Base-by-base conservation (phyloP, 352 stramenopile genomes). In the Pythium aquatile region DNA sequence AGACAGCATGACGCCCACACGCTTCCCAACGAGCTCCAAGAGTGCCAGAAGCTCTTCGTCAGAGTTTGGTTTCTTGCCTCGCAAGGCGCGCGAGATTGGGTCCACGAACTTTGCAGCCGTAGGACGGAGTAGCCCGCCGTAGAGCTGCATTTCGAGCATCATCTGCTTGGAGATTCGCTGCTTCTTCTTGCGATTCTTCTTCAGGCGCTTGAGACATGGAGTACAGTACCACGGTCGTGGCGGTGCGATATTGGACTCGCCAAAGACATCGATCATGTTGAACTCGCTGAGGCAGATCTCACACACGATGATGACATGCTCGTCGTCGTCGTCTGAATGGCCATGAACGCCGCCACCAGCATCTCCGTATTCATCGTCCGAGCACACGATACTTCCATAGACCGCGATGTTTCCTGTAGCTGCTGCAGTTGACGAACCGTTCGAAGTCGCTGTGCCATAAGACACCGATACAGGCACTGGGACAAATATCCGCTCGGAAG, bases 161-260 rank as follows among this genome's bases (percentile, higher is more conserved):
- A 94, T 92, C 65, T 93, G 86, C 68, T 91, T 92, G 2, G 84
- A 92, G 29, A 93, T 89, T 0, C 85, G 79, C 56, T 88, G 81
- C 42, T 79, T 87, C 53, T 87, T 91, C 60, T 92, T 94, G 11
- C 86, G 72, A 28, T 85, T 88, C 28, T 84, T 79, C 68, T 94
- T 94, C 7, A 94, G 62, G 14, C 78, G 76, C 17, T 78, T 73
- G 1, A 92, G 57, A 40, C 86, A 94, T 7, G 71, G 69, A 16
- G 70, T 75, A 54, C 84, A 94, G 57, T 89, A 89, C 86, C 86
- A 94, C 5, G 83, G 86, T 9, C 82, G 76, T 54, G 85, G 78
- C 10, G 83, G 81, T 3, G 69, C 14, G 58, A 61, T 54, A 26
- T 84, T 61, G 17, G 69, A 70, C 13, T 74, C 79, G 14, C 73